These are phyloP conservation scores for Xylariaceae sp. DNA, from an alignment of 2,329 filamentous ascomycete genomes.

Conservation along the genomic window DNA sequence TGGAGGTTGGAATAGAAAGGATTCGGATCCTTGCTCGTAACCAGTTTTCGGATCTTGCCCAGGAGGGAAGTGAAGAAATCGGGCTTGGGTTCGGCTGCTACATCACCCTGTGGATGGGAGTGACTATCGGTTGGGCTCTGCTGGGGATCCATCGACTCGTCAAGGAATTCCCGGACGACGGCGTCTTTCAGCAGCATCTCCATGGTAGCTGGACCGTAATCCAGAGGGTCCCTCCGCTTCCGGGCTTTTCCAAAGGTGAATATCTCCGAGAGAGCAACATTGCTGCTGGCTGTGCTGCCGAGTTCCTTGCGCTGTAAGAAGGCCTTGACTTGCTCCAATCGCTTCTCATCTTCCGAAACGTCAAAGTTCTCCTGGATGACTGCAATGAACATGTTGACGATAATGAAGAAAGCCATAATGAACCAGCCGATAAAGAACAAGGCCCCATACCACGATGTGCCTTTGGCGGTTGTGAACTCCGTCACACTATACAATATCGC, in stretches of 20 bases:
- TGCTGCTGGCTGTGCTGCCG: conserved; percentile 58
- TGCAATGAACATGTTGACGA: conserved; percentile 99
- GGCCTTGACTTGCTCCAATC: conserved; percentile 88
- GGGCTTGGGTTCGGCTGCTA: conserved; percentile 37
- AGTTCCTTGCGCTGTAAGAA: conserved; percentile 90
- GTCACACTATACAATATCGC: conserved; percentile 77
- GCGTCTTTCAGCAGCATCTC: conserved; percentile 97
- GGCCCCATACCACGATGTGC: conserved; percentile 88
- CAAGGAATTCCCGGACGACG: conserved; percentile 88
- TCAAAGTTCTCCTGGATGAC: conserved; percentile 99
- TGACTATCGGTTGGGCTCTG: conserved; percentile 17
- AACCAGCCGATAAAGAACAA: conserved; percentile 93
- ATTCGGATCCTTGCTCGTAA: conserved; percentile 71
- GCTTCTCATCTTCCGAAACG: conserved; percentile 96
- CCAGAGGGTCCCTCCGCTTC: conserved; percentile 70
- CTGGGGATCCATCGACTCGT: conserved; percentile 53
- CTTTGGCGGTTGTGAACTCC: conserved; percentile 51
- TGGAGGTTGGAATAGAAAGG: conserved; percentile 79
- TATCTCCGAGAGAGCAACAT: conserved; percentile 67
- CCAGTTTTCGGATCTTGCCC: conserved; percentile 47
- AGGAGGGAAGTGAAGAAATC: conserved; percentile 55
- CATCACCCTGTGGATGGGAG: conserved; percentile 25
- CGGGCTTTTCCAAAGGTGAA: conserved; percentile 55
- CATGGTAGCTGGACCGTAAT: conserved; percentile 84
- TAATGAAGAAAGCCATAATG: conserved; percentile 87